phyloP scores from a whole-genome alignment of 306 rosid species.

The Styphnolobium japonicum region DNA sequence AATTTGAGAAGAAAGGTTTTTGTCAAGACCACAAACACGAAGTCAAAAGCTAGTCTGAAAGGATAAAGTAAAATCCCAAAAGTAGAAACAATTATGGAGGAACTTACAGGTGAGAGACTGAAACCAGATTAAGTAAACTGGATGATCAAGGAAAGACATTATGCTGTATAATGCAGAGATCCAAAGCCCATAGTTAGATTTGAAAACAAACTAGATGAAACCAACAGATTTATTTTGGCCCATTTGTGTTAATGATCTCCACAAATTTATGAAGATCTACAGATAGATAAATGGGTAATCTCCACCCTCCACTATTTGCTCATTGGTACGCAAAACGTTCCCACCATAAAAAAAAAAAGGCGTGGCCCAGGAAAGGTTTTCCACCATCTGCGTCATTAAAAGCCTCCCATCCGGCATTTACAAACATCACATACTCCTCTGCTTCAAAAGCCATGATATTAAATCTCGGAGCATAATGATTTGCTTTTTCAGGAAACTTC shows the following conservation, averaged over 20 bases:
- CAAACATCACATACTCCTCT: conserved; percentile 70
- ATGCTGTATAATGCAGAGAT: no score
- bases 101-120: conserved; percentile 71
- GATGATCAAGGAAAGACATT: conserved; percentile 44
- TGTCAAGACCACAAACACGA: conserved; percentile 4
- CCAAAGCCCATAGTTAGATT: no score
- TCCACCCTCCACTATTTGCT: conserved; percentile 63
- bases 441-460: conserved; percentile 30
- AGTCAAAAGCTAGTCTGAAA: not conserved
- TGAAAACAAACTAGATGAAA: no score
- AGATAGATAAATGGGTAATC: conserved; percentile 64
- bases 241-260: conserved; percentile 74
- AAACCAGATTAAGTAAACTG: conserved; percentile 73
- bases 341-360: conserved; percentile 72
- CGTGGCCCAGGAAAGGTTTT: conserved; percentile 49
- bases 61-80: not conserved
- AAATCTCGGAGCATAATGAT: conserved; percentile 1
- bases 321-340: conserved; percentile 57
- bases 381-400: conserved; percentile 49
- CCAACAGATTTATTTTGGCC: no score
- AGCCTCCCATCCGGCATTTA: conserved; percentile 79
- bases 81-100: not conserved
- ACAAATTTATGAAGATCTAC: conserved; percentile 82
- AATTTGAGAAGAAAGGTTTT: conserved; percentile 76
- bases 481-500: not conserved